Evolutionary conservation across 106 monocot genomes (phyloP).

Genomic region (Acorus calamus): DNA sequence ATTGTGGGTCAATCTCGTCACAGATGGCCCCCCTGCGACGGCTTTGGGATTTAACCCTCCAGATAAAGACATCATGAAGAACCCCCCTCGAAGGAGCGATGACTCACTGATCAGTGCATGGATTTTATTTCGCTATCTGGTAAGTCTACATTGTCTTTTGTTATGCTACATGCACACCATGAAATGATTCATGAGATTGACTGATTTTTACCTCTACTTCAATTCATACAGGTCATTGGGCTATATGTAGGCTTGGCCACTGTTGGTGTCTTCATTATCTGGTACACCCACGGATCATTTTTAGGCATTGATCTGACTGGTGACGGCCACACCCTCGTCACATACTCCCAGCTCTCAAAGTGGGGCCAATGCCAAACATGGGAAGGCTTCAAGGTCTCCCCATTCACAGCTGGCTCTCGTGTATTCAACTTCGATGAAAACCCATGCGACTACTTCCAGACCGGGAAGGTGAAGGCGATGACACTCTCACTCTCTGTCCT

Average conservation of each 20-base stretch:
- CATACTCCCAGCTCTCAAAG: slow-evolving; percentile 63
- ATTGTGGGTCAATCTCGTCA: slow-evolving; percentile 89
- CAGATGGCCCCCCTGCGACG: slow-evolving; percentile 86
- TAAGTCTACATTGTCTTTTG: slow-evolving; percentile 9
- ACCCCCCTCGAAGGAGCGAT: slow-evolving; percentile 76
- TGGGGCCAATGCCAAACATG: slow-evolving; percentile 66
- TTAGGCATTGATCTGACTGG: slow-evolving; percentile 58
- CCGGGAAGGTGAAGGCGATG: slow-evolving; percentile 76
- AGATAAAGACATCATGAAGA: slow-evolving; percentile 82
- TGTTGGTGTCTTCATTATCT: slow-evolving; percentile 72
- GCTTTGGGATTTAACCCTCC: slow-evolving; percentile 90
- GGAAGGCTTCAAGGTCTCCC: slow-evolving; percentile 44
- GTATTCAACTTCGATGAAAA: slow-evolving; percentile 41
- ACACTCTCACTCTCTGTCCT: slow-evolving; percentile 79
- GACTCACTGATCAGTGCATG: slow-evolving; percentile 75
- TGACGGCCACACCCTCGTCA: slow-evolving; percentile 73
- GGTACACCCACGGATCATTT: slow-evolving; percentile 81
- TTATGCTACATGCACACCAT: not conserved
- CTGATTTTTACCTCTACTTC: no score
- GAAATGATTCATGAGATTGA: no score
- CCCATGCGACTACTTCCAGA: slow-evolving; percentile 72
- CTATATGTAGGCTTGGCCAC: slow-evolving; percentile 77
- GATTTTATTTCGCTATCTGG: slow-evolving; percentile 89
- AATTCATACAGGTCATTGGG: slow-evolving; percentile 64
- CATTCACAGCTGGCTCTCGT: slow-evolving; percentile 55